phyloP scores from a whole-genome alignment of 495 filamentous ascomycete genomes.

The Lasiosphaeria hispida region DNA sequence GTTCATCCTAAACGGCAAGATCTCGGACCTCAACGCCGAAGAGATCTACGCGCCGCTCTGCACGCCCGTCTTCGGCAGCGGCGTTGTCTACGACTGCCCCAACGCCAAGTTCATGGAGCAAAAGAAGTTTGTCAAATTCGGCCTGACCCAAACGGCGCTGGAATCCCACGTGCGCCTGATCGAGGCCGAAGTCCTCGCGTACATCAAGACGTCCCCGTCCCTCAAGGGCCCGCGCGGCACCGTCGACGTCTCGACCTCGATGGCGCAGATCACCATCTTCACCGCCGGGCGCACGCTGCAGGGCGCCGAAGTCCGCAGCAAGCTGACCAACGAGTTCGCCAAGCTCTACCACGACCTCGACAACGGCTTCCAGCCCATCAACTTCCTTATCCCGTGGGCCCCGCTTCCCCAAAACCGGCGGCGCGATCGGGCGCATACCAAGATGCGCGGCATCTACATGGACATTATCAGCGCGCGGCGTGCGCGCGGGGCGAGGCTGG shows the following conservation, averaged over 20 bases:
- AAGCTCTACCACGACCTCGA: constrained; percentile 67
- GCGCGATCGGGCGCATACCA: constrained; percentile 60
- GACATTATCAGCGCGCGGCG: constrained; percentile 60
- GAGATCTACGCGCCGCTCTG: constrained; percentile 73
- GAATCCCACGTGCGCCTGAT: constrained; percentile 63
- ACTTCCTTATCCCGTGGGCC: constrained; percentile 68
- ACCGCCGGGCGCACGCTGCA: constrained; percentile 68
- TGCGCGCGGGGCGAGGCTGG: constrained; percentile 23
- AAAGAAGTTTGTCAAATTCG: constrained; percentile 76
- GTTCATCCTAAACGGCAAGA: constrained; percentile 74
- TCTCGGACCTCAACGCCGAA: constrained; percentile 72
- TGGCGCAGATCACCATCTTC: constrained; percentile 68
- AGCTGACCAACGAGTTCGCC: constrained; percentile 59
- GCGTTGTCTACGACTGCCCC: constrained; percentile 77
- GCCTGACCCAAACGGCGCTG: constrained; percentile 60
- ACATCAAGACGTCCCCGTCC: constrained; percentile 48
- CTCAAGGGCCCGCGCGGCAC: constrained; percentile 56
- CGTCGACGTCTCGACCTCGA: constrained; percentile 51
- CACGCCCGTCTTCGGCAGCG: constrained; percentile 73
- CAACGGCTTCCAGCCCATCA: constrained; percentile 65
- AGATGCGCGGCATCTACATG: constrained; percentile 62
- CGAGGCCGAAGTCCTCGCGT: constrained; percentile 58
- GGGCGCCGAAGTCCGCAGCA: constrained; percentile 63
- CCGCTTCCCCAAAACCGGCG: constrained; percentile 65
- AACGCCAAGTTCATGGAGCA: constrained; percentile 81